A percentile compares a stretch with the other conserved stretches of the same genome.
Conservation (phyloP, 1,139 yeast species). For the Nakaseomyces sp. region DNA sequence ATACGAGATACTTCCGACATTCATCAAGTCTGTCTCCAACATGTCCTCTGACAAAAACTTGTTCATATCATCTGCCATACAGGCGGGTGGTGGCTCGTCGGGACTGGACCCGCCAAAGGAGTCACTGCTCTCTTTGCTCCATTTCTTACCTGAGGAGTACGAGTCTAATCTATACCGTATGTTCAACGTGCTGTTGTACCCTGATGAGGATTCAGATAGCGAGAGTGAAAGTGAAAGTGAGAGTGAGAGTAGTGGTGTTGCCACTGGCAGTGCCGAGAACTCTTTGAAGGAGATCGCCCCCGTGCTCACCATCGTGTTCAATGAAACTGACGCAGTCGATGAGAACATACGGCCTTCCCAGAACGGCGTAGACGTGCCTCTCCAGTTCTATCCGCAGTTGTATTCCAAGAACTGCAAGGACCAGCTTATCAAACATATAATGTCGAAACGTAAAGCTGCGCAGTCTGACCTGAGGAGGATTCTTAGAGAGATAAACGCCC, state of each 20-base stretch:
- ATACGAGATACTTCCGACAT: conserved; percentile 24
- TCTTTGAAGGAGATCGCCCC: conserved; percentile 25
- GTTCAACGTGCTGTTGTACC: conserved; percentile 27
- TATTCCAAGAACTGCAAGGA: conserved; percentile 25
- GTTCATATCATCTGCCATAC: conserved; percentile 26
- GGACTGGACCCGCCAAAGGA: too few species aligned
- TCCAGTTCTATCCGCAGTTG: conserved; percentile 29
- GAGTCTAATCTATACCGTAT: conserved; percentile 26
- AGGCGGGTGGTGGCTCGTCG: too few species aligned
- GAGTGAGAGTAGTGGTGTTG: conserved; percentile 6
- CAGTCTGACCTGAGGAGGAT: conserved; percentile 16
- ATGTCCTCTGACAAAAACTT: conserved; percentile 14
- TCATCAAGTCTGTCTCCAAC: conserved; percentile 23
- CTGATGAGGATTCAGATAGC: conserved; percentile 18
- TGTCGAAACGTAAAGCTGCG: conserved; percentile 18
- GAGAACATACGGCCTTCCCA: conserved; percentile 14
- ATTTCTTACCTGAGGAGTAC: conserved; percentile 30
- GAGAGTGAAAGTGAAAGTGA: conserved; percentile 7
- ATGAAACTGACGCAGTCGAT: conserved; percentile 25
- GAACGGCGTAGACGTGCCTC: conserved; percentile 27
- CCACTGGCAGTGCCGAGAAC: conserved; percentile 12
- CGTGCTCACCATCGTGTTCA: conserved; percentile 26
- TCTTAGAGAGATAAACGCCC: conserved; percentile 17
- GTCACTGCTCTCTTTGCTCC: conserved; percentile 23
- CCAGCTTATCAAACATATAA: conserved; percentile 21